Evolutionary conservation across 352 stramenopile genomes (phyloP).

Genomic region (Halophytophthora polymorphica): DNA sequence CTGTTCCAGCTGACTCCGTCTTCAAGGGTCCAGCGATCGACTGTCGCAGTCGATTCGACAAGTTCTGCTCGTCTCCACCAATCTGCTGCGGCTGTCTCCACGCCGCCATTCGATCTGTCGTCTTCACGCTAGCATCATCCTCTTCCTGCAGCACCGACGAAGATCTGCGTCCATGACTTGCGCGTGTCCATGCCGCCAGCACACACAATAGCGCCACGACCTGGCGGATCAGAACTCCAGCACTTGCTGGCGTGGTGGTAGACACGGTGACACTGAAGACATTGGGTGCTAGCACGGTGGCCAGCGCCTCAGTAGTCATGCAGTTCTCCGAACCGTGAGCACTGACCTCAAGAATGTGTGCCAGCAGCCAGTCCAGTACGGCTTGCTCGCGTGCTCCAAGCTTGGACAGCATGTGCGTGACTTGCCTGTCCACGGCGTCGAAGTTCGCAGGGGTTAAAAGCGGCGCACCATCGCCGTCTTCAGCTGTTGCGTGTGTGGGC

Average conservation of each 20-base stretch:
- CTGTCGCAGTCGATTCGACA: constrained; percentile 20
- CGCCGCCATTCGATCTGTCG: constrained; percentile 12
- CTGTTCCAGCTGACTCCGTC: constrained; percentile 4
- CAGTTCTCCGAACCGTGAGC: constrained; percentile 30
- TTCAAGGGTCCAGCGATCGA: constrained; percentile 15
- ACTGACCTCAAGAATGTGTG: constrained; percentile 61
- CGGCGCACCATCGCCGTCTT: constrained; percentile 10
- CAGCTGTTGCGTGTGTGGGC: background rate
- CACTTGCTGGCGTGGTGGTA: constrained; percentile 14
- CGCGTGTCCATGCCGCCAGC: constrained; percentile 33
- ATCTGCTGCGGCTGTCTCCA: background rate
- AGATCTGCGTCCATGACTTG: constrained; percentile 10
- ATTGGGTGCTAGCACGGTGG: constrained; percentile 59
- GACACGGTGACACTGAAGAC: constrained; percentile 30
- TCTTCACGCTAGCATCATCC: constrained; percentile 6
- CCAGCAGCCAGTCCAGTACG: constrained; percentile 62
- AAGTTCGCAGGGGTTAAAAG: constrained; percentile 17
- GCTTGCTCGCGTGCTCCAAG: constrained; percentile 26
- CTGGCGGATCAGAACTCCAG: constrained; percentile 19
- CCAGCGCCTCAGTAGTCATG: constrained; percentile 50
- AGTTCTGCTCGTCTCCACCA: constrained; percentile 1
- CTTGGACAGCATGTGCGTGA: constrained; percentile 20
- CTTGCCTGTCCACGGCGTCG: constrained; percentile 13
- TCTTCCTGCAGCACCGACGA: constrained; percentile 20
- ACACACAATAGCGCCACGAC: constrained; percentile 41